Conservation (phyloP, 768 basidiomycete genomes). For the Xerocomellus chrysenteron region DNA sequence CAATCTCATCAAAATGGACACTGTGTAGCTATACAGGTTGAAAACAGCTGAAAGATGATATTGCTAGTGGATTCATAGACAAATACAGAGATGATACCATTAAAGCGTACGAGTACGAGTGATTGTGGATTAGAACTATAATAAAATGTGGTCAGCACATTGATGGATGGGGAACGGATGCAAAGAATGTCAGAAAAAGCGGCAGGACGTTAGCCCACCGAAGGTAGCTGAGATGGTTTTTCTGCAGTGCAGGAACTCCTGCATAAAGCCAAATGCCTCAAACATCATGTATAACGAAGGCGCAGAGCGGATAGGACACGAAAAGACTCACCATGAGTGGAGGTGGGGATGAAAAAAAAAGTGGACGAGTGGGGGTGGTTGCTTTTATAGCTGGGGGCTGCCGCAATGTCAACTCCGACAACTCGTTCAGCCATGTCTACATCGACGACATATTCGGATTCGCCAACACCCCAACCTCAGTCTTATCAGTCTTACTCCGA, state of each 20-base stretch:
- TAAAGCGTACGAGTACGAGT: background rate
- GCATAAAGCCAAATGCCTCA: constrained; percentile 95
- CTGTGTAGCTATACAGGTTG: background rate
- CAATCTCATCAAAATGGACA: constrained; percentile 56
- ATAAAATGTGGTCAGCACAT: constrained; percentile 23
- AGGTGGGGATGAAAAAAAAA: background rate
- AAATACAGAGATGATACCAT: background rate
- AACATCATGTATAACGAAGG: constrained; percentile 64
- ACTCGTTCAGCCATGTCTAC: constrained; percentile 31
- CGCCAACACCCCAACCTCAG: constrained; percentile 32
- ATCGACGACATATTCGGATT: constrained; percentile 30
- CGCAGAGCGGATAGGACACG: constrained; percentile 23
- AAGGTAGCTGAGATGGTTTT: constrained; percentile 89
- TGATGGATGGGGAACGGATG: background rate
- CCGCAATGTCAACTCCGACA: constrained; percentile 30
- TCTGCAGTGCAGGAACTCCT: constrained; percentile 73
- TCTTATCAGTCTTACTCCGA: constrained; percentile 20
- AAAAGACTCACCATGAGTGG: constrained; percentile 22
- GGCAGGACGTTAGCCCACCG: constrained; percentile 48
- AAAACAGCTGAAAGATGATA: too few relatives aligned
- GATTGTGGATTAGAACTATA: constrained; percentile 14
- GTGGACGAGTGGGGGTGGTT: background rate
- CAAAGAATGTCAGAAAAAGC: constrained; percentile 43
- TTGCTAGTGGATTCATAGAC: background rate
- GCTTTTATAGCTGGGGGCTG: constrained; percentile 23